Conservation (phyloP, 345 rosid genomes). For the Hibiscus trionum region DNA sequence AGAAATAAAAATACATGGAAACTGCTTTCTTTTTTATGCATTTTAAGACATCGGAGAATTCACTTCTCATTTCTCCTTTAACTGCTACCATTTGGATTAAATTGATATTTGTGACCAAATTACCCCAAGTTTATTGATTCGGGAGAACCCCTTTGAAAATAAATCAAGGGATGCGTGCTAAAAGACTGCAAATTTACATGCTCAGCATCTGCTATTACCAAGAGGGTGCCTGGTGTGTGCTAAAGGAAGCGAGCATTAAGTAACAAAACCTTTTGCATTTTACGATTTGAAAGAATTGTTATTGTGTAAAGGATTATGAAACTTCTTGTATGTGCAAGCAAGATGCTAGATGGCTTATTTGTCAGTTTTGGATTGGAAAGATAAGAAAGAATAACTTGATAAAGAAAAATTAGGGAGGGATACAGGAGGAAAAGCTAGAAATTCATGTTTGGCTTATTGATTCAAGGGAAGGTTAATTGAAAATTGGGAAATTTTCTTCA, state of each 20-base stretch:
- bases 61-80: not conserved
- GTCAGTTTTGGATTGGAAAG: not conserved
- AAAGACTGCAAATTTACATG: not conserved
- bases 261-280: not conserved
- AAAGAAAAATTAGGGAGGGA: not conserved
- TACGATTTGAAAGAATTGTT: not conserved
- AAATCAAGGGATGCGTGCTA: not conserved
- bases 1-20: not conserved
- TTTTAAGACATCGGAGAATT: not conserved
- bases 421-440: not conserved
- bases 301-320: not conserved
- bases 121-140: not conserved
- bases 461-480: not conserved
- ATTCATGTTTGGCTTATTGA: not conserved
- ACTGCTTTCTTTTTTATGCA: not conserved
- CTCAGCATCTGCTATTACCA: not conserved
- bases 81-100: not conserved
- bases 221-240: not conserved
- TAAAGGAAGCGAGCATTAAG: not conserved
- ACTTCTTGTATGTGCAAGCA: not conserved
- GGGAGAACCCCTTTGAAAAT: not conserved
- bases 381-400: not conserved
- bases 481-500: not conserved
- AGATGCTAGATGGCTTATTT: not conserved
- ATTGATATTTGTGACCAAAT: slow-evolving; percentile 2